A percentile compares a stretch with the other conserved stretches of the same genome.
Conservation (phyloP, 163 green algal genomes). For the Coccomyxa subellipsoidea region DNA sequence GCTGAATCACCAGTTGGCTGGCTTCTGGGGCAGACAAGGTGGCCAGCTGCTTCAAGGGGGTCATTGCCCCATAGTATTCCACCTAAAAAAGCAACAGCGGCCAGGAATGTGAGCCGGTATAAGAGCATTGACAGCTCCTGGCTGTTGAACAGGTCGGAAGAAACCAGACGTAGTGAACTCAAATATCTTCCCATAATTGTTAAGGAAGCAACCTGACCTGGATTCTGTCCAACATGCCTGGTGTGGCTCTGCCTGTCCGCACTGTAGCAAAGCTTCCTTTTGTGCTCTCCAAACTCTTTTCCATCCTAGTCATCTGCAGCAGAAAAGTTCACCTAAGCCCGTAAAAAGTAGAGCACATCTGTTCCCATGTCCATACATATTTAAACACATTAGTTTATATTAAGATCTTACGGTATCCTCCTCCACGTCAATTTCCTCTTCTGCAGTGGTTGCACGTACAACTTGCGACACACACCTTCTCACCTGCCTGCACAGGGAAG, state of each 20-base stretch:
- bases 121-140: too few relatives aligned
- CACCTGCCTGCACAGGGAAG: neutral
- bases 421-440: slow-evolving; percentile 14
- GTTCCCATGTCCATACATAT: too few relatives aligned
- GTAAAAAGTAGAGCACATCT: too few relatives aligned
- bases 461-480: neutral
- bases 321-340: too few relatives aligned
- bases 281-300: slow-evolving; percentile 80
- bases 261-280: slow-evolving; percentile 83
- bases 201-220: too few relatives aligned
- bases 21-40: slow-evolving; percentile 81
- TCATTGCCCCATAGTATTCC: slow-evolving; percentile 87
- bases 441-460: neutral
- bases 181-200: too few relatives aligned
- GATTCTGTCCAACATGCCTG: slow-evolving; percentile 88
- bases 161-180: neutral
- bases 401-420: slow-evolving; percentile 16
- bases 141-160: neutral
- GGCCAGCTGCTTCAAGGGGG: slow-evolving; percentile 81
- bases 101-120: too few relatives aligned
- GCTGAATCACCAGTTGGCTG: slow-evolving; percentile 79
- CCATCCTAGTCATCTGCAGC: slow-evolving; percentile 77
- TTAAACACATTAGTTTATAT: too few relatives aligned
- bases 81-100: too few relatives aligned
- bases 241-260: slow-evolving; percentile 86